phyloP scores from a whole-genome alignment of 768 basidiomycete genomes.

The Amanita polypyramis region DNA sequence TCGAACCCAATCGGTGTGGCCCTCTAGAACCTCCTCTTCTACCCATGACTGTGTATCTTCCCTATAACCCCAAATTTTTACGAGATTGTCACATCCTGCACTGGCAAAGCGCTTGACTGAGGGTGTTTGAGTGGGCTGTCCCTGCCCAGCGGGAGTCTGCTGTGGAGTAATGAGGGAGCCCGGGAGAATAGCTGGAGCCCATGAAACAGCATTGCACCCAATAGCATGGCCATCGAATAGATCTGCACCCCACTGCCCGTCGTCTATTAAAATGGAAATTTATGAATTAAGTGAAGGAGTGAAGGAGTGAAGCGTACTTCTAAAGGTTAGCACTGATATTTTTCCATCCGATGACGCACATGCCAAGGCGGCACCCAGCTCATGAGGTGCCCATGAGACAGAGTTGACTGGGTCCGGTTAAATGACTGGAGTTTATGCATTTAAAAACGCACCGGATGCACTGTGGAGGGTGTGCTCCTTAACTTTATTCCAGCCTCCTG shows the following conservation, averaged over 20 bases:
- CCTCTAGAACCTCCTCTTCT: constrained; percentile 84
- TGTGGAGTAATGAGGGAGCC: constrained; percentile 75
- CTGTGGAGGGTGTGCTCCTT: constrained; percentile 93
- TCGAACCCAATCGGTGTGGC: constrained; percentile 95
- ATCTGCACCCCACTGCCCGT: constrained; percentile 92
- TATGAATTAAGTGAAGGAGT: not conserved
- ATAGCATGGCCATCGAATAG: constrained; percentile 95
- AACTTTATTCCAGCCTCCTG: constrained; percentile 81
- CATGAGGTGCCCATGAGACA: constrained; percentile 98
- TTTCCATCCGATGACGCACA: constrained; percentile 98
- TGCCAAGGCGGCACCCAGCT: constrained; percentile 91
- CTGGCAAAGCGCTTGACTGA: constrained; percentile 88
- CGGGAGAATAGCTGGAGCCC: constrained; percentile 88
- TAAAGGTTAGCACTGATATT: constrained; percentile 92
- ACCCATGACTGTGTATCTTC: constrained; percentile 84
- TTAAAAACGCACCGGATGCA: constrained; percentile 66
- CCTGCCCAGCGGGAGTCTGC: constrained; percentile 30
- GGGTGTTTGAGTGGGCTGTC: constrained; percentile 32
- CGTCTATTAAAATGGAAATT: constrained; percentile 42
- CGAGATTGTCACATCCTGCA: constrained; percentile 93
- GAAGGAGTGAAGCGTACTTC: constrained; percentile 46
- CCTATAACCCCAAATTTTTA: constrained; percentile 88
- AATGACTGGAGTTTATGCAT: not conserved
- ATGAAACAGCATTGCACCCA: constrained; percentile 94
- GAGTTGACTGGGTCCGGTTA: constrained; percentile 71